Conservation (phyloP, 2,329 filamentous ascomycete species). For the Ambrosiella beaveri region DNA sequence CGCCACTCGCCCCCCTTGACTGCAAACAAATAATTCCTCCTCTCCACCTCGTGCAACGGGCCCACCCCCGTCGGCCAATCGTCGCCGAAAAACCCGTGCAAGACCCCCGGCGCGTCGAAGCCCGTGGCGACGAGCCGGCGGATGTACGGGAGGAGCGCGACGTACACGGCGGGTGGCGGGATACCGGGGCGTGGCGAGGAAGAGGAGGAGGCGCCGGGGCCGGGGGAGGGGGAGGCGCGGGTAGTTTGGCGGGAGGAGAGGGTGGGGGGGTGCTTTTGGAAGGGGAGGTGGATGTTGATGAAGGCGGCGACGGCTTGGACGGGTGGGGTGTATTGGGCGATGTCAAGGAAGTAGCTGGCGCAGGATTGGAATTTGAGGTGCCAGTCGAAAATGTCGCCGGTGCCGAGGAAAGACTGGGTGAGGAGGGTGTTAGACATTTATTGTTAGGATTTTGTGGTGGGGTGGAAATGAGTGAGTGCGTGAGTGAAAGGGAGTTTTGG, state of each 20-base stretch:
- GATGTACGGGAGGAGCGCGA: slow-evolving; percentile 75
- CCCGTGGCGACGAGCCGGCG: slow-evolving; percentile 80
- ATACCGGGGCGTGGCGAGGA: slow-evolving; percentile 13
- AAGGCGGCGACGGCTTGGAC: slow-evolving; percentile 82
- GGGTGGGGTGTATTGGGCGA: slow-evolving; percentile 65
- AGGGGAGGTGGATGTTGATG: slow-evolving; percentile 81
- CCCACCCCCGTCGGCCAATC: slow-evolving; percentile 72
- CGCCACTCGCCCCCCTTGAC: slow-evolving; percentile 87
- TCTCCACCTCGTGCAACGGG: slow-evolving; percentile 70
- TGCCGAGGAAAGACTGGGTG: slow-evolving; percentile 23
- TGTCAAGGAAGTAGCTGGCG: slow-evolving; percentile 77
- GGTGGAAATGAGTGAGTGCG: neutral
- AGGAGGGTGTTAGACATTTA: neutral
- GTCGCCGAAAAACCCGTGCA: slow-evolving; percentile 94
- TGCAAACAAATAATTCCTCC: slow-evolving; percentile 86
- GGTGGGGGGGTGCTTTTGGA: slow-evolving; percentile 39
- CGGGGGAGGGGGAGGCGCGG: slow-evolving; percentile 20
- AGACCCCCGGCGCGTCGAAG: slow-evolving; percentile 69
- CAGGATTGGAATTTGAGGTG: slow-evolving; percentile 82
- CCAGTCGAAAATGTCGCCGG: slow-evolving; percentile 69
- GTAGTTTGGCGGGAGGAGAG: slow-evolving; percentile 18
- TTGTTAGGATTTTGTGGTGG: neutral
- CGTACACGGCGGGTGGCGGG: slow-evolving; percentile 16
- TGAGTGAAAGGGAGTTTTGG: no score
- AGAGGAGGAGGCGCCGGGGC: slow-evolving; percentile 15